Evolutionary conservation across 2,329 filamentous ascomycete species (phyloP), one percentile per base, ranked within the genome.

Genomic region (Davidsoniella virescens): DNA sequence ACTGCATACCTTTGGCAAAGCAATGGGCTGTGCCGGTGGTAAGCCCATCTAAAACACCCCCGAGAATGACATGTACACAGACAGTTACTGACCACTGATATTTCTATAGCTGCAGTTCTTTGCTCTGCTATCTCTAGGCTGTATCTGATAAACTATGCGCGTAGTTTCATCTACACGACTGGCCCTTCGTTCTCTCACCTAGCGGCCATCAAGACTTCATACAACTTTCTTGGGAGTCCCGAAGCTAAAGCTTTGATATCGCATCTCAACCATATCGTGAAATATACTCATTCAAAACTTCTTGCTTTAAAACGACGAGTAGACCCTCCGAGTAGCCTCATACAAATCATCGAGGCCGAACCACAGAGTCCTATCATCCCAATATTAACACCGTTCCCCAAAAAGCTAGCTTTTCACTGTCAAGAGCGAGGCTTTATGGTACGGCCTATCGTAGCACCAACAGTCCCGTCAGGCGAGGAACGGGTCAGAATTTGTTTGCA

Each of bases 71-170:
- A 5, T 23, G 20, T 23, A 23, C 17, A 7, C 2, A 7, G 12
- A 6, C 9, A 42, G 26, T 50, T n/a, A 41, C 51, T 56, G 33
- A 59, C 56, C n/a, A 46, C 50, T 57, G 25, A 59, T 54, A 29
- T 41, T 6, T 45, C 45, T 47, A 33, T 41, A 61, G 61, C 62
- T 18, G 79, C 79, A 17, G 65, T 86, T 1, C 67, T 87, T 0
- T 84, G 79, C 59, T 76, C 76, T 1, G 61, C 70, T 0, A 63
- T 71, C 1, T 73, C 77, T 0, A 67, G 79, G 20, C 64, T 74
- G 1, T 86, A 85, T 55, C 67, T 87, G 47, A 73, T 86, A 62
- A 87, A 87, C 59, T 87, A 87, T 58, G 81, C 82, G 0, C 74
- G 82, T n/a, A 78, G 74, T 1, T 64, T 87, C 40, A 85, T 87